A percentile compares a stretch with the other conserved stretches of the same genome.
Conservation (phyloP, 2,329 filamentous ascomycete species). For the Byssochlamys sp. region DNA sequence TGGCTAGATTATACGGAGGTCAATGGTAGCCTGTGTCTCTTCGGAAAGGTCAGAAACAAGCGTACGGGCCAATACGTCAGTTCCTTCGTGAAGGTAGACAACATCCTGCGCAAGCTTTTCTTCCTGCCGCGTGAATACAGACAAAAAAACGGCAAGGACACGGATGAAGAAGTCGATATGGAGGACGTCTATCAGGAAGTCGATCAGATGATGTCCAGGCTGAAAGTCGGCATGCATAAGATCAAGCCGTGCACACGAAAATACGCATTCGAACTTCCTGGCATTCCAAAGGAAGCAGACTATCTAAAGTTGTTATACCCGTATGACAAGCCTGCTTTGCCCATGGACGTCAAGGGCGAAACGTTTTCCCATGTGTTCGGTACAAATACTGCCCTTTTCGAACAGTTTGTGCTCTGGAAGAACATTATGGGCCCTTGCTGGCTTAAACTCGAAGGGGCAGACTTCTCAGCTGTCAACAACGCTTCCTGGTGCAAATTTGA, state of each 20-base stretch:
- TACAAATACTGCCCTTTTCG: slow-evolving; percentile 83
- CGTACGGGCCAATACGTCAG: slow-evolving; percentile 69
- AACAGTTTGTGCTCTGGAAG: slow-evolving; percentile 97
- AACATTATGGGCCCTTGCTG: slow-evolving; percentile 98
- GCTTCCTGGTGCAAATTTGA: slow-evolving; percentile 96
- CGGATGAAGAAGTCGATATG: slow-evolving; percentile 72
- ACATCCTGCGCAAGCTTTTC: slow-evolving; percentile 81
- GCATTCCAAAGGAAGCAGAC: slow-evolving; percentile 75
- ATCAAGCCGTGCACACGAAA: slow-evolving; percentile 83
- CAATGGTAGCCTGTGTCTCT: slow-evolving; percentile 82
- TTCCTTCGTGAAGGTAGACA: slow-evolving; percentile 92
- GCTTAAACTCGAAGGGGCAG: slow-evolving; percentile 78
- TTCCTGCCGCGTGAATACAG: slow-evolving; percentile 72
- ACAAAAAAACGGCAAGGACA: slow-evolving; percentile 53
- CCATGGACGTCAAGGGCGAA: slow-evolving; percentile 63
- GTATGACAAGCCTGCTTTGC: slow-evolving; percentile 69
- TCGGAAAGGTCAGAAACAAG: slow-evolving; percentile 92
- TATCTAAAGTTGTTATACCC: slow-evolving; percentile 96
- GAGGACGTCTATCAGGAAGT: slow-evolving; percentile 83
- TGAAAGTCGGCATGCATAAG: slow-evolving; percentile 81
- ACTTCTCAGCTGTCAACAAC: slow-evolving; percentile 78
- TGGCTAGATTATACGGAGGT: slow-evolving; percentile 95
- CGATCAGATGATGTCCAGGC: slow-evolving; percentile 73
- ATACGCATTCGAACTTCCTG: slow-evolving; percentile 87
- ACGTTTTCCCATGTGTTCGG: slow-evolving; percentile 94